phyloP scores from a whole-genome alignment of 73 alveolate genomes.

The Uronychia binucleata region DNA sequence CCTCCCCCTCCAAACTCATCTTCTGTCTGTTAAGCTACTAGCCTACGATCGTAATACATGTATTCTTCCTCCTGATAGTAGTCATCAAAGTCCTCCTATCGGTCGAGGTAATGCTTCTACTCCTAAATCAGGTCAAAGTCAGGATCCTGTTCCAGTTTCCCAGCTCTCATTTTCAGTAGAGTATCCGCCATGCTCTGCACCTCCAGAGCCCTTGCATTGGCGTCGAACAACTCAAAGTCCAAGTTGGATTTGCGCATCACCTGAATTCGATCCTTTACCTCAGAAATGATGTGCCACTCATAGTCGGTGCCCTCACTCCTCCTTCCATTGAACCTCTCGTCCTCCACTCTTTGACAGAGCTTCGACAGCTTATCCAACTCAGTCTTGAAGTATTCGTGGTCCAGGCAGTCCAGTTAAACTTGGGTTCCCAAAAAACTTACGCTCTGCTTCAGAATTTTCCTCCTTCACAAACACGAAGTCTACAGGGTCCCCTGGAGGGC shows the following conservation, averaged over 20 bases:
- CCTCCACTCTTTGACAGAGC: not conserved
- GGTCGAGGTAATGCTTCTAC: no score
- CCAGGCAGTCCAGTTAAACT: not conserved
- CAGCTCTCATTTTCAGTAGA: not conserved
- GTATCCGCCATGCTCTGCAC: not conserved
- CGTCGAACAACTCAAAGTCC: not conserved
- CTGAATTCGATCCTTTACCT: not conserved
- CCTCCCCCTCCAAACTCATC: constrained; percentile 3
- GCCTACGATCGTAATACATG: not conserved
- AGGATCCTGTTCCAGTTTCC: not conserved
- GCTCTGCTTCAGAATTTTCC: not conserved
- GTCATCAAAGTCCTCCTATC: not conserved
- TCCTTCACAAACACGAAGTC: not conserved
- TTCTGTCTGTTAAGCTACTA: not conserved
- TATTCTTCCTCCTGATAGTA: not conserved
- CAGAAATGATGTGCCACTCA: not conserved
- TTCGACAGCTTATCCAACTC: not conserved
- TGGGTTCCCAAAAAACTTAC: not conserved
- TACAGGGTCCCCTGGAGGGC: not conserved
- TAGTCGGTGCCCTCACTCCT: not conserved
- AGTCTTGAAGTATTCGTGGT: not conserved
- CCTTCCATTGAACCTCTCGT: not conserved
- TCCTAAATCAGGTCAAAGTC: not conserved
- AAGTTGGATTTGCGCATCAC: not conserved
- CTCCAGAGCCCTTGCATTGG: not conserved